These are phyloP conservation scores for Aspergillus tanneri DNA, from an alignment of 2,329 filamentous ascomycete genomes.

Conservation along the genomic window DNA sequence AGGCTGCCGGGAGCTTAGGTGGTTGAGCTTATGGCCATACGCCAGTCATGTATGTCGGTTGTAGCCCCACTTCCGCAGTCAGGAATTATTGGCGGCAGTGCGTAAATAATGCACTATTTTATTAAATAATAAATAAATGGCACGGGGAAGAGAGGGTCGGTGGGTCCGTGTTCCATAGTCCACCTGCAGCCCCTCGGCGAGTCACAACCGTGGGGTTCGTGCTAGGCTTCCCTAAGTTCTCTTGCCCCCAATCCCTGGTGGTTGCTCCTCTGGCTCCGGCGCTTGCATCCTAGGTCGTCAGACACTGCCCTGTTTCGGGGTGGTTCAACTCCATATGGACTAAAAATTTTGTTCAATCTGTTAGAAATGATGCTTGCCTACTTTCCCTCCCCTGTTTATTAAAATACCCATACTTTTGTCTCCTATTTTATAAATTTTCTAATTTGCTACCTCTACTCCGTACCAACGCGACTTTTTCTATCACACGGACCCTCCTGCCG, in stretches of 20 bases:
- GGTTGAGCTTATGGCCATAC: conserved; percentile 25
- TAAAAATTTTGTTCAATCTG: not conserved
- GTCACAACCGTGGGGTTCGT: conserved; percentile 32
- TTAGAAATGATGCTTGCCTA: not conserved
- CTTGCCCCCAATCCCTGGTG: conserved; percentile 19
- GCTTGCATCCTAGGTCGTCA: conserved; percentile 26
- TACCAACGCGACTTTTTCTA: conserved; percentile 3
- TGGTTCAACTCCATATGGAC: conserved; percentile 18
- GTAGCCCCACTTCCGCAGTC: conserved; percentile 17
- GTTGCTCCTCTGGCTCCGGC: conserved; percentile 21
- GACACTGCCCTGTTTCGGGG: conserved; percentile 24
- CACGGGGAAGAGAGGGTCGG: conserved; percentile 25
- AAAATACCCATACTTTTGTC: no score
- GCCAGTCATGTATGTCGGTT: conserved; percentile 24
- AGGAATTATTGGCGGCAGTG: conserved; percentile 21
- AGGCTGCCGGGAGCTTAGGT: conserved; percentile 28
- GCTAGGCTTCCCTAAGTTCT: conserved; percentile 17
- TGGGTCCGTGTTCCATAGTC: conserved; percentile 24
- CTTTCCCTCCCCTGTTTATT: not conserved
- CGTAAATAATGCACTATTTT: conserved; percentile 19
- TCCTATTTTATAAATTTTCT: not conserved
- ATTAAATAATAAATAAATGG: conserved; percentile 19
- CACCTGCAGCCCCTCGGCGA: conserved; percentile 28
- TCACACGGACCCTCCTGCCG: conserved; percentile 19
- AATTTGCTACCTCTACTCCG: not conserved